These are phyloP conservation scores for Ceratobasidium sp. DNA, from an alignment of 1,284 basidiomycete genomes.

Conservation along the genomic window DNA sequence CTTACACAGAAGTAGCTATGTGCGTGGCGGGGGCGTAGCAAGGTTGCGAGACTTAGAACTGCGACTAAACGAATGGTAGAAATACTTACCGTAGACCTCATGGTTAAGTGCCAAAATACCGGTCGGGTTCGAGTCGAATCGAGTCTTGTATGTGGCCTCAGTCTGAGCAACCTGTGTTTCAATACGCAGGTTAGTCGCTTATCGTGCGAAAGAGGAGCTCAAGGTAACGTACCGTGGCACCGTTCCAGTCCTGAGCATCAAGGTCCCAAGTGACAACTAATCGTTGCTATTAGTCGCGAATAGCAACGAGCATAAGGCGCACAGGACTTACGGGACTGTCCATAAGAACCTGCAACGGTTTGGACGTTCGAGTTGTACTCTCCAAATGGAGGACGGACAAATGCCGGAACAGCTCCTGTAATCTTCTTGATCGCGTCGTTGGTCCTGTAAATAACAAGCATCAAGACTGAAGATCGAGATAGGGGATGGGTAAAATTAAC, in stretches of 20 bases:
- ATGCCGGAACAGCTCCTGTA: conserved; percentile 40
- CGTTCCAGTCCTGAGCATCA: conserved; percentile 36
- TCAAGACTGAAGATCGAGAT: not conserved
- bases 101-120: conserved; percentile 40
- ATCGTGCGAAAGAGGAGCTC: not conserved
- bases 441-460: not conserved
- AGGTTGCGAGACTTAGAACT: not conserved
- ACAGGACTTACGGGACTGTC: conserved; percentile 33
- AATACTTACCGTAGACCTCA: conserved; percentile 19
- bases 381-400: conserved; percentile 46
- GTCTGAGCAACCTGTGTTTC: conserved; percentile 9
- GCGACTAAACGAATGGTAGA: no score
- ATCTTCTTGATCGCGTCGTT: conserved; percentile 43
- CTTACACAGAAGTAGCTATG: conserved; percentile 28
- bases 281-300: not conserved
- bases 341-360: conserved; percentile 9
- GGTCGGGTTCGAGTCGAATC: conserved; percentile 36
- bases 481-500: not conserved
- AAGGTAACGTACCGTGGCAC: not conserved
- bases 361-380: conserved; percentile 43
- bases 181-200: not conserved
- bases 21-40: not conserved
- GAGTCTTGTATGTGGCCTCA: conserved; percentile 27
- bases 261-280: conserved; percentile 38
- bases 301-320: not conserved